phyloP scores from a whole-genome alignment of 2,329 filamentous ascomycete species.

The Fusarium metavorans region DNA sequence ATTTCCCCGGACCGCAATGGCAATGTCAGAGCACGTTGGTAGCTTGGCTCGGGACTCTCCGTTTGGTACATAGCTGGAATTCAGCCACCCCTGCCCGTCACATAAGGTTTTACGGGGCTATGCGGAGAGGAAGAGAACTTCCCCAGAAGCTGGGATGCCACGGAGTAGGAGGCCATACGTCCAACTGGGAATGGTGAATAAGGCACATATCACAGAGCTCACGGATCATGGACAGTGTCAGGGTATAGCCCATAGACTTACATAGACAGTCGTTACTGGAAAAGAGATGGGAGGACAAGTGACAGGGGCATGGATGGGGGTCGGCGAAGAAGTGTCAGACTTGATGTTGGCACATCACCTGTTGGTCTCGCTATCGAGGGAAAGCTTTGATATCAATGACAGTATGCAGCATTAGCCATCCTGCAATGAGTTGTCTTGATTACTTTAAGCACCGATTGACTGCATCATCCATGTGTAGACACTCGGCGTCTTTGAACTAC shows the following conservation, averaged over 20 bases:
- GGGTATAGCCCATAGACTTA: neutral
- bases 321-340: neutral
- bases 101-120: neutral
- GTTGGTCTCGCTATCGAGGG: neutral
- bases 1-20: neutral
- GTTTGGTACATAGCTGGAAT: neutral
- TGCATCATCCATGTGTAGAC: neutral
- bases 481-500: neutral
- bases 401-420: neutral
- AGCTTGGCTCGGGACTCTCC: neutral
- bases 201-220: neutral
- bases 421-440: neutral
- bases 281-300: neutral
- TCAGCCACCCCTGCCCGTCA: neutral
- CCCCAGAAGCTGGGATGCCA: neutral
- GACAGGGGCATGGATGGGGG: neutral
- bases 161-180: neutral
- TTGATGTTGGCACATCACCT: neutral
- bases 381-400: neutral
- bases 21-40: neutral
- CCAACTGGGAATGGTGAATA: neutral
- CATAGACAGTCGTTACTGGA: neutral
- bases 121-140: neutral
- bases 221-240: neutral
- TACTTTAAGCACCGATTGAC: neutral